Percentiles rank a stretch among this genome's conserved stretches.
Evolutionary conservation across 164 flowering plant genomes (phyloP).

Genomic region (Santalum album): DNA sequence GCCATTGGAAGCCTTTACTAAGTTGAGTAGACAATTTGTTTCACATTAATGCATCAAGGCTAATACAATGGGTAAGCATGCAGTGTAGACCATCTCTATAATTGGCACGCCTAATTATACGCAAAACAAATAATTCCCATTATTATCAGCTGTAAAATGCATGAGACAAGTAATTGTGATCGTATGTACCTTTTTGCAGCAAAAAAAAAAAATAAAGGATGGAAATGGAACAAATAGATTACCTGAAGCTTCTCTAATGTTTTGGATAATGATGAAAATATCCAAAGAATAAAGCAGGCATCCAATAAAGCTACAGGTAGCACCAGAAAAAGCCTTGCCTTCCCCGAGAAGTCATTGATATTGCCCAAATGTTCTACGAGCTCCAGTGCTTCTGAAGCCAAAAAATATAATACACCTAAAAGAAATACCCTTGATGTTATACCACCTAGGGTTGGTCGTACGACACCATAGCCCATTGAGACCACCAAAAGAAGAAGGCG

Average conservation of each 20-base stretch:
- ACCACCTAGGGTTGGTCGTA: constrained; percentile 3
- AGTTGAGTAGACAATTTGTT: no score
- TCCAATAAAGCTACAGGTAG: constrained; percentile 6
- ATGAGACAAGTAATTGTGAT: not conserved
- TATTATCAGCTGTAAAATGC: not conserved
- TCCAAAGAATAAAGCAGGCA: constrained; percentile 7
- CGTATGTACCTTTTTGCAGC: no score
- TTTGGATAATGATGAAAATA: constrained; percentile 1
- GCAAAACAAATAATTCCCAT: not conserved
- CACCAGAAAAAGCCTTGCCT: not conserved
- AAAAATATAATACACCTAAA: constrained; percentile 1
- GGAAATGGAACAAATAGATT: not conserved
- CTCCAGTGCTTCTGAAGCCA: constrained; percentile 2
- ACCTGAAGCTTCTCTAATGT: constrained; percentile 3
- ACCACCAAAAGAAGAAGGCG: constrained; percentile 6
- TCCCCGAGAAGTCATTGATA: constrained; percentile 1
- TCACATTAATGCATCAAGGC: no score
- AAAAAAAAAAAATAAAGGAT: not conserved
- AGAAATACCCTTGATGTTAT: not conserved
- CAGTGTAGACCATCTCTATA: no score
- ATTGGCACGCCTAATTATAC: not conserved
- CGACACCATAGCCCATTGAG: constrained; percentile 5
- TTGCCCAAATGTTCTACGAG: constrained; percentile 1
- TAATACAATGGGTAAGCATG: no score
- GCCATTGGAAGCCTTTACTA: no score